Evolutionary conservation across 768 basidiomycete genomes (phyloP).

Genomic region (Leccinum obscurum): DNA sequence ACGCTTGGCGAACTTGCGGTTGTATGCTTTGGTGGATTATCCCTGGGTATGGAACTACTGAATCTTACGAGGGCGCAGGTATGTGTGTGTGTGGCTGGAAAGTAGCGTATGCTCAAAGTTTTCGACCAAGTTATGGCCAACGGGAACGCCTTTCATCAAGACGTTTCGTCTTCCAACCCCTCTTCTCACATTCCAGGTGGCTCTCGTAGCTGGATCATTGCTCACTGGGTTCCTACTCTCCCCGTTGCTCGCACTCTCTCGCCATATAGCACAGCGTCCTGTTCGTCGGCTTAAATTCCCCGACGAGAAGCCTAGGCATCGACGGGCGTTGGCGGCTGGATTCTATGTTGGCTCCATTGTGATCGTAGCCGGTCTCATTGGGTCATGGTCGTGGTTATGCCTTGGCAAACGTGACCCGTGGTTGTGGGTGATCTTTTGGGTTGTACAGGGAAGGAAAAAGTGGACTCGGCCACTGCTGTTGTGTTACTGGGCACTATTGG

Average conservation of each 20-base stretch:
- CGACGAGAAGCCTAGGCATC: conserved; percentile 78
- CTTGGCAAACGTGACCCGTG: conserved; percentile 82
- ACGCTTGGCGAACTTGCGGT: conserved; percentile 92
- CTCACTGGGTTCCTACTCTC: conserved; percentile 94
- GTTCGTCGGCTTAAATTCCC: conserved; percentile 79
- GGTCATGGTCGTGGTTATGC: conserved; percentile 91
- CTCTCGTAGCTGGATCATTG: conserved; percentile 89
- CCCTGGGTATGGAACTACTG: conserved; percentile 81
- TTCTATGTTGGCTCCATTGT: conserved; percentile 79
- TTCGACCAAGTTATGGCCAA: conserved; percentile 66
- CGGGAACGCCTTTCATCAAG: conserved; percentile 79
- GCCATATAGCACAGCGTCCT: conserved; percentile 88
- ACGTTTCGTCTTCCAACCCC: conserved; percentile 94
- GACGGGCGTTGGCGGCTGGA: conserved; percentile 78
- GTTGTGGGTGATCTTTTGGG: conserved; percentile 79
- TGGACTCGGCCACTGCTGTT: conserved; percentile 82
- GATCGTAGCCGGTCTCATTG: conserved; percentile 81
- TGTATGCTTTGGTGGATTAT: conserved; percentile 86
- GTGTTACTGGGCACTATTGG: conserved; percentile 82
- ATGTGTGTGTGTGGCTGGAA: conserved; percentile 26
- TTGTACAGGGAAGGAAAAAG: conserved; percentile 69
- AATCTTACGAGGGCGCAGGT: conserved; percentile 84
- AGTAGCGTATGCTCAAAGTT: conserved; percentile 4
- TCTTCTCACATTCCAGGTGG: conserved; percentile 86
- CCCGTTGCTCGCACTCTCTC: conserved; percentile 87